phyloP scores from a whole-genome alignment of 495 filamentous ascomycete genomes.

The Oidiodendron maius region DNA sequence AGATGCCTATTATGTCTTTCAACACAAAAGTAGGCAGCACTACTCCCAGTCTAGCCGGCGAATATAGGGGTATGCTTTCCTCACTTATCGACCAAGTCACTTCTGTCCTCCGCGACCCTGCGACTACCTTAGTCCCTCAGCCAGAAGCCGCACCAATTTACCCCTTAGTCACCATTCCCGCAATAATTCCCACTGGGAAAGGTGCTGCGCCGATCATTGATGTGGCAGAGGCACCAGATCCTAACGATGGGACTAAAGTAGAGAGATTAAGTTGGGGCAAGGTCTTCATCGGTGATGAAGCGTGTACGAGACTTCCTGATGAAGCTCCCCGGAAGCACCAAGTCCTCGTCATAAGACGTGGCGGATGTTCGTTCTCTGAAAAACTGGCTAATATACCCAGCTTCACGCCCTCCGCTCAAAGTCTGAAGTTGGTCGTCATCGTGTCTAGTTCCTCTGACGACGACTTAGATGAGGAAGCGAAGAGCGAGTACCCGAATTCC shows the following conservation, averaged over 20 bases:
- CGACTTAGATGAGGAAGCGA: slow-evolving; percentile 41
- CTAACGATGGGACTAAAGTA: slow-evolving; percentile 25
- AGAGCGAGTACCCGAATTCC: slow-evolving; percentile 17
- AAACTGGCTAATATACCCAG: slow-evolving; percentile 82
- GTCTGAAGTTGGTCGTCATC: slow-evolving; percentile 76
- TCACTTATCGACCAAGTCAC: slow-evolving; percentile 55
- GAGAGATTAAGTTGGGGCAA: slow-evolving; percentile 55
- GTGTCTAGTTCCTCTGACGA: slow-evolving; percentile 60
- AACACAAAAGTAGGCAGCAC: slow-evolving; percentile 1
- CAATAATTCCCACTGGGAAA: slow-evolving; percentile 64
- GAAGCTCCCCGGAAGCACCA: slow-evolving; percentile 60
- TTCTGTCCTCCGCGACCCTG: slow-evolving; percentile 43
- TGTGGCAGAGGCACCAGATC: slow-evolving; percentile 46
- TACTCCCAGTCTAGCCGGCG: slow-evolving; percentile 12
- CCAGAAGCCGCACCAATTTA: slow-evolving; percentile 23
- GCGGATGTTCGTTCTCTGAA: slow-evolving; percentile 75
- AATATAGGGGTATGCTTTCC: slow-evolving; percentile 42
- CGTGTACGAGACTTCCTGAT: slow-evolving; percentile 61
- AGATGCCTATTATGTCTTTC: not conserved
- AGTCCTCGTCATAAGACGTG: slow-evolving; percentile 76
- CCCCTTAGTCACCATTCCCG: slow-evolving; percentile 50
- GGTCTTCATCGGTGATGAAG: slow-evolving; percentile 64
- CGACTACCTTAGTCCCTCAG: slow-evolving; percentile 23
- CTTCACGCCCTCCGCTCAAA: slow-evolving; percentile 50
- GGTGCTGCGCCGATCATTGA: slow-evolving; percentile 74